Percentiles rank a stretch among this genome's conserved stretches.
phyloP scores from a whole-genome alignment of 495 filamentous ascomycete genomes.

The Xylaria nigripes region DNA sequence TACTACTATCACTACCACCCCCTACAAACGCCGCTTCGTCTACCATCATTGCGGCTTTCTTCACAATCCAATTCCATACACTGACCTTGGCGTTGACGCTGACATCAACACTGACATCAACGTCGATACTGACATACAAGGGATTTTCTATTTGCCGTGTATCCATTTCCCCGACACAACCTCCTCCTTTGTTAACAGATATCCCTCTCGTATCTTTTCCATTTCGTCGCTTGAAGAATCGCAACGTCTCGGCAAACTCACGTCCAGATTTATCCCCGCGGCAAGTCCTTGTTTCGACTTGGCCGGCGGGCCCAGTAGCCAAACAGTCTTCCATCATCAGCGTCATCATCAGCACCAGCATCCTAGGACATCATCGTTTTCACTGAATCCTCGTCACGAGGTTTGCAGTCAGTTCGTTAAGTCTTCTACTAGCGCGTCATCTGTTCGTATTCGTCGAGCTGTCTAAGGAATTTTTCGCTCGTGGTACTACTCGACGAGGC shows the following conservation, averaged over 20 bases:
- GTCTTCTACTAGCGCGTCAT: constrained; percentile 1
- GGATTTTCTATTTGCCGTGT: neutral
- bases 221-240: neutral
- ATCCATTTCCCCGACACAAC: neutral
- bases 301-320: constrained; percentile 12
- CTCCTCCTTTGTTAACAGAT: neutral
- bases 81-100: neutral
- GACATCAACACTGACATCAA: neutral
- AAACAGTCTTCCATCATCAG: neutral
- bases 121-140: neutral
- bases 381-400: neutral
- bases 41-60: neutral
- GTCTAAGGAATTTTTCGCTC: neutral
- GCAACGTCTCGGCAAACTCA: neutral
- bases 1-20: neutral
- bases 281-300: constrained; percentile 10
- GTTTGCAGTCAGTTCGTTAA: neutral
- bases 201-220: neutral
- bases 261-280: neutral
- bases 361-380: neutral
- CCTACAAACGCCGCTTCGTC: neutral
- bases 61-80: neutral
- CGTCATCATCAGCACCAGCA: neutral
- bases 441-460: constrained; percentile 3
- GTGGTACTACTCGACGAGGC: neutral